These are phyloP conservation scores for Elsinoe fawcettii DNA, from an alignment of 2,329 filamentous ascomycete genomes.

Conservation along the genomic window DNA sequence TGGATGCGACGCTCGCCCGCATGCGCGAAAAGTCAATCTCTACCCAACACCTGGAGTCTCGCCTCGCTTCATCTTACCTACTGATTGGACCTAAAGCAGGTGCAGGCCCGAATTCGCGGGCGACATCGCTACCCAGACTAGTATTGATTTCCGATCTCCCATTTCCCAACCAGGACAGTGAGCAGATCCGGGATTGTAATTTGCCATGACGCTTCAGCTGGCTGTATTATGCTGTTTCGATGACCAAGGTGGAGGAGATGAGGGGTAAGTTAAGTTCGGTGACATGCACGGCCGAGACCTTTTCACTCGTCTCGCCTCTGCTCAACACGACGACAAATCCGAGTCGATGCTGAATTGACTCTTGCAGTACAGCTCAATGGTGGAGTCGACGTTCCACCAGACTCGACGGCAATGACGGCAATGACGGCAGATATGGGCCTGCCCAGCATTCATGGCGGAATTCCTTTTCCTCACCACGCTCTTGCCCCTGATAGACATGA, in stretches of 20 bases:
- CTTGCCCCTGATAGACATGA: conserved; percentile 3
- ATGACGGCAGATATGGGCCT: background rate
- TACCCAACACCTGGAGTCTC: conserved; percentile 5
- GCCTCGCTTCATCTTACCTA: background rate
- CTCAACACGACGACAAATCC: background rate
- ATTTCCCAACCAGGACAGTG: background rate
- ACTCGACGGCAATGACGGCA: background rate
- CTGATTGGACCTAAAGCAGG: background rate
- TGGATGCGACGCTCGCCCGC: background rate
- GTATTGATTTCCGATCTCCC: background rate
- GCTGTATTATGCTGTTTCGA: background rate
- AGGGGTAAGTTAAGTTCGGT: background rate
- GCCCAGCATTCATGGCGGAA: background rate
- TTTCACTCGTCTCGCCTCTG: background rate
- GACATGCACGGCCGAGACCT: background rate
- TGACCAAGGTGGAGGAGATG: background rate
- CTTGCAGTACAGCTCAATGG: background rate
- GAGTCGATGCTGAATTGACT: conserved; percentile 6
- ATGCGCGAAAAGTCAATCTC: background rate
- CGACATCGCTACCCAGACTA: background rate
- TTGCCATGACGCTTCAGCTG: background rate
- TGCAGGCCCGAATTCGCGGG: background rate
- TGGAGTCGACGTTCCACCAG: background rate
- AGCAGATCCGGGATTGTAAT: background rate
- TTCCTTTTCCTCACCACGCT: conserved; percentile 4